phyloP scores from a whole-genome alignment of 768 basidiomycete genomes.

The Kwoniella sp. region DNA sequence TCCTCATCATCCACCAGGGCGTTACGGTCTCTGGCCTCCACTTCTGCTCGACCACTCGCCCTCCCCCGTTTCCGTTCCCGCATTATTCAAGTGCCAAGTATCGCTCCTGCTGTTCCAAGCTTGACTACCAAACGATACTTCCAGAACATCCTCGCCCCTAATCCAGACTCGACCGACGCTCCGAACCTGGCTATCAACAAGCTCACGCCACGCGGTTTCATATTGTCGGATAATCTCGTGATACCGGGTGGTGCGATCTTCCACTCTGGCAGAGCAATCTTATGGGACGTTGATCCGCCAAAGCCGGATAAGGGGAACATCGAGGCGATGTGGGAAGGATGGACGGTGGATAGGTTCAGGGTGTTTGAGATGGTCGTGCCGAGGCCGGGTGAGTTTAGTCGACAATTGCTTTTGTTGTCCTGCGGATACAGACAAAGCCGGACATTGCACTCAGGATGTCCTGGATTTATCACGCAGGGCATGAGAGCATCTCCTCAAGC shows the following conservation, averaged over 20 bases:
- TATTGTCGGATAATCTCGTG: slow-evolving; percentile 65
- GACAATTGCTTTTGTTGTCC: not conserved
- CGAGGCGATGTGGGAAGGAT: slow-evolving; percentile 59
- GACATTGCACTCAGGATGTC: too few relatives aligned
- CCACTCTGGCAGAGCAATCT: slow-evolving; percentile 77
- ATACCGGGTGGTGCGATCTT: slow-evolving; percentile 79
- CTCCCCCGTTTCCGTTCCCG: too few relatives aligned
- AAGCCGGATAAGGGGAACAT: slow-evolving; percentile 23
- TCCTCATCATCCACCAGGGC: not conserved
- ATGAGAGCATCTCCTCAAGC: too few relatives aligned
- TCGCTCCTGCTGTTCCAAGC: not conserved
- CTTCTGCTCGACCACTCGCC: not conserved
- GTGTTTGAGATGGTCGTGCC: slow-evolving; percentile 81
- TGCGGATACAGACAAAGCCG: too few relatives aligned
- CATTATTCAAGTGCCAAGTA: too few relatives aligned
- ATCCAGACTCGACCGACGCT: slow-evolving; percentile 10
- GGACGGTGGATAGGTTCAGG: slow-evolving; percentile 73
- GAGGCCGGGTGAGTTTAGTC: slow-evolving; percentile 72
- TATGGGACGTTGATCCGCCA: slow-evolving; percentile 80
- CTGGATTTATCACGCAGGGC: too few relatives aligned
- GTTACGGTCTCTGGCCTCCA: not conserved
- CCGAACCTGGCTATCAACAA: slow-evolving; percentile 47
- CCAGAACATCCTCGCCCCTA: slow-evolving; percentile 35
- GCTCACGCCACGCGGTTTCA: slow-evolving; percentile 48
- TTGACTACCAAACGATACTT: slow-evolving; percentile 13